Conservation (phyloP, 192 early-diverging fungal species). For the Mortierella alpina region DNA sequence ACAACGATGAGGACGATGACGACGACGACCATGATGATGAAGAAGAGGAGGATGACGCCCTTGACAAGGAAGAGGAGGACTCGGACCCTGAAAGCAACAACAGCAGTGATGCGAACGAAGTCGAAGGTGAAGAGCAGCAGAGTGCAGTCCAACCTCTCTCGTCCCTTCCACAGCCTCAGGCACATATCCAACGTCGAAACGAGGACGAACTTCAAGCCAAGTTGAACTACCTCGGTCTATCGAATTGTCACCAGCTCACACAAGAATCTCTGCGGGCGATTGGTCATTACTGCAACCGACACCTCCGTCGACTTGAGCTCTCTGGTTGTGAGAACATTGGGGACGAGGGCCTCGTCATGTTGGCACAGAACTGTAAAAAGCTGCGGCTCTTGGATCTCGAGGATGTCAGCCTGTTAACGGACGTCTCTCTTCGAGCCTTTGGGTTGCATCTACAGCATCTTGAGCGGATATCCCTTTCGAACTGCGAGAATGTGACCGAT, state of each 20-base stretch:
- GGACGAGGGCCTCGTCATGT: slow-evolving; percentile 51
- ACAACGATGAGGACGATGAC: background rate
- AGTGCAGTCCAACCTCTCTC: background rate
- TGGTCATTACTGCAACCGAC: slow-evolving; percentile 26
- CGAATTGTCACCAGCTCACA: slow-evolving; percentile 54
- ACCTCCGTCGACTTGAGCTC: slow-evolving; percentile 61
- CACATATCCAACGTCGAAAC: background rate
- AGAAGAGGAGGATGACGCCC: slow-evolving; percentile 13
- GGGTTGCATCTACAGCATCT: slow-evolving; percentile 36
- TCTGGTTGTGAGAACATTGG: slow-evolving; percentile 55
- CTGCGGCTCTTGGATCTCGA: slow-evolving; percentile 39
- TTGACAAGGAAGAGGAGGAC: slow-evolving; percentile 25
- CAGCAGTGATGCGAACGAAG: background rate
- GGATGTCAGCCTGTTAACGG: slow-evolving; percentile 29
- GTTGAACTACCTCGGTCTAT: slow-evolving; percentile 57
- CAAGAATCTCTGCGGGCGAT: slow-evolving; percentile 49
- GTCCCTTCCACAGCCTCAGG: background rate
- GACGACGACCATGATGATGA: slow-evolving; percentile 1
- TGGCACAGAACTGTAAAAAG: slow-evolving; percentile 37
- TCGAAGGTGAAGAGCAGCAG: slow-evolving; percentile 18
- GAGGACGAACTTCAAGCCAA: slow-evolving; percentile 30
- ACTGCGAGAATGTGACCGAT: slow-evolving; percentile 48
- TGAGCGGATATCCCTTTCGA: slow-evolving; percentile 43
- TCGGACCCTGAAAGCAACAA: slow-evolving; percentile 6
- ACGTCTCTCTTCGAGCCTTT: slow-evolving; percentile 52